phyloP scores from a whole-genome alignment of 1,284 basidiomycete species.

The Cutaneotrichosporon dermatis region DNA sequence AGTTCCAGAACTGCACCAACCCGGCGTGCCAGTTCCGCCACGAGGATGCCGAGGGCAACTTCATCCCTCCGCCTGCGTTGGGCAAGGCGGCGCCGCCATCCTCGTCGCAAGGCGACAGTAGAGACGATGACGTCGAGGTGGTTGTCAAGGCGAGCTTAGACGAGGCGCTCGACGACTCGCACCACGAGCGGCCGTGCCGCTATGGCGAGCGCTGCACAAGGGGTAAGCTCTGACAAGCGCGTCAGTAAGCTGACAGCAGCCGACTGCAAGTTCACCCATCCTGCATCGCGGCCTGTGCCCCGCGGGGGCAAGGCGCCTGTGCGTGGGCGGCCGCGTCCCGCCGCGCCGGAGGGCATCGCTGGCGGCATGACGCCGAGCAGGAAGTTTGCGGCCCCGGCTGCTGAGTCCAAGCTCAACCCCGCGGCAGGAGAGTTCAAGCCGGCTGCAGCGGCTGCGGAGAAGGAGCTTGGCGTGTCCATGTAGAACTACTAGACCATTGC shows the following conservation, averaged over 20 bases:
- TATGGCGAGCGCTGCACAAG: slow-evolving; percentile 44
- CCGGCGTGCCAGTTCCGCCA: slow-evolving; percentile 48
- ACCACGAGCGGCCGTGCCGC: slow-evolving; percentile 29
- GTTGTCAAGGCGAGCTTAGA: slow-evolving; percentile 20
- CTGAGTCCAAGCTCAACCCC: slow-evolving; percentile 26
- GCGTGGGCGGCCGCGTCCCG: slow-evolving; percentile 3
- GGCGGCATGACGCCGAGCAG: slow-evolving; percentile 32
- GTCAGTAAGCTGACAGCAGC: slow-evolving; percentile 10
- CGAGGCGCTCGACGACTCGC: slow-evolving; percentile 28
- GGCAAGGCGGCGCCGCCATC: slow-evolving; percentile 12
- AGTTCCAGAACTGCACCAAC: slow-evolving; percentile 49
- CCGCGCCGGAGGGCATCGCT: background rate
- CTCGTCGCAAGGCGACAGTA: slow-evolving; percentile 1
- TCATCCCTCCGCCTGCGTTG: slow-evolving; percentile 46
- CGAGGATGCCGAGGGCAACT: slow-evolving; percentile 47
- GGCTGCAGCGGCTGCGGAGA: slow-evolving; percentile 2
- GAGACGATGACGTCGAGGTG: slow-evolving; percentile 26
- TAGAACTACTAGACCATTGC: background rate
- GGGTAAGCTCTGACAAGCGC: slow-evolving; percentile 18
- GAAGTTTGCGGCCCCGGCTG: slow-evolving; percentile 26
- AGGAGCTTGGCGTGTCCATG: slow-evolving; percentile 23
- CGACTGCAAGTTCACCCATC: slow-evolving; percentile 41
- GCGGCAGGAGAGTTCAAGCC: slow-evolving; percentile 36
- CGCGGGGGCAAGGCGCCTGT: slow-evolving; percentile 9
- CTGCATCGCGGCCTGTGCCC: slow-evolving; percentile 28